Conservation (phyloP, 768 basidiomycete genomes). For the Termitomyces sp. region DNA sequence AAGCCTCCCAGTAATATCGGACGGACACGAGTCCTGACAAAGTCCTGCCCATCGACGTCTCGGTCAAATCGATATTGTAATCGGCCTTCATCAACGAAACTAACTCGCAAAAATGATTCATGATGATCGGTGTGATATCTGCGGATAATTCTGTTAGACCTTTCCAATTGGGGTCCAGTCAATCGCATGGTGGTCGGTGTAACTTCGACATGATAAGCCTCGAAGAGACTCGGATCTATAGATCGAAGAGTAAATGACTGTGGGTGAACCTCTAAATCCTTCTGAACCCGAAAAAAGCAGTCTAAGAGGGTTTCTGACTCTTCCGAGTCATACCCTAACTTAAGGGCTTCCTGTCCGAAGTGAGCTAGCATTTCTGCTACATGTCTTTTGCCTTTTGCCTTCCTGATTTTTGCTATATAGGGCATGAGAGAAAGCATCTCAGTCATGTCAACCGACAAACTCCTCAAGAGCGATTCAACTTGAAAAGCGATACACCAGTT, state of each 20-base stretch:
- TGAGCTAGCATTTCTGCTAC: conserved; percentile 36
- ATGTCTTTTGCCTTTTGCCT: conserved; percentile 25
- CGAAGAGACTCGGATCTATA: conserved; percentile 30
- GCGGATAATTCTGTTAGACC: conserved; percentile 59
- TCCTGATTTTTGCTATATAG: conserved; percentile 23
- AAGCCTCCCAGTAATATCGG: conserved; percentile 39
- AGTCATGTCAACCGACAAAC: conserved; percentile 36
- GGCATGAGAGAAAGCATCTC: conserved; percentile 43
- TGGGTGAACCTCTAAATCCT: conserved; percentile 19
- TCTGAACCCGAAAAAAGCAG: conserved; percentile 23
- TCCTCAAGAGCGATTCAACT: conserved; percentile 38
- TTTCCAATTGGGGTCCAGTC: conserved; percentile 51
- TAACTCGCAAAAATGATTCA: conserved; percentile 56
- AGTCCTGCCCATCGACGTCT: conserved; percentile 46
- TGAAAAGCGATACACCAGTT: conserved; percentile 58
- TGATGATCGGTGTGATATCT: conserved; percentile 36
- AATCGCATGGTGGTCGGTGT: conserved; percentile 51
- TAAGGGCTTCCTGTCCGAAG: conserved; percentile 20
- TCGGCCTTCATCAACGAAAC: conserved; percentile 54
- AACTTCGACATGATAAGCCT: conserved; percentile 40
- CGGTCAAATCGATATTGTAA: conserved; percentile 50
- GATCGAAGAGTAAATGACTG: conserved; percentile 7
- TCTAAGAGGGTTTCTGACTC: conserved; percentile 19
- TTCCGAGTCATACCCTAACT: conserved; percentile 19
- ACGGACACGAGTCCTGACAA: conserved; percentile 44